Conservation (phyloP, 805 yeast species). For the Nakazawaea ambrosiae region DNA sequence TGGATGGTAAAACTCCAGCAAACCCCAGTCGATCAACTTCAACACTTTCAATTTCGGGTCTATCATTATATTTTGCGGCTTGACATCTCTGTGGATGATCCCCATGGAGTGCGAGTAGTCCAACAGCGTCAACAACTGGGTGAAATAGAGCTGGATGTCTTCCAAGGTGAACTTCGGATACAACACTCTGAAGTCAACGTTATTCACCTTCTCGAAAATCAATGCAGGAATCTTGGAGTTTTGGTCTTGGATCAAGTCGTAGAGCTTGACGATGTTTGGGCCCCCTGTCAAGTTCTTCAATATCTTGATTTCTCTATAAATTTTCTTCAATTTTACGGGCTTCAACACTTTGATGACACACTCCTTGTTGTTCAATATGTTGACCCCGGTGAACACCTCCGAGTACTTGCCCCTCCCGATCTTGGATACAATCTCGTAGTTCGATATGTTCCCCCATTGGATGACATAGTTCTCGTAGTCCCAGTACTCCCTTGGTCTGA, state of each 20-base stretch:
- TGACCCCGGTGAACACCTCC: conserved; percentile 85
- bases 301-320: conserved; percentile 84
- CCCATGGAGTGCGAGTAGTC: conserved; percentile 95
- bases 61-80: conserved; percentile 91
- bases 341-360: conserved; percentile 88
- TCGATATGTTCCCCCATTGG: conserved; percentile 79
- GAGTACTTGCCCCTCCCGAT: conserved; percentile 92
- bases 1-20: conserved; percentile 88
- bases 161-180: conserved; percentile 72
- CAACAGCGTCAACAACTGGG: conserved; percentile 72
- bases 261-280: conserved; percentile 66
- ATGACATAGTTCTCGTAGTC: conserved; percentile 66
- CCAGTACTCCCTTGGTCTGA: conserved; percentile 79
- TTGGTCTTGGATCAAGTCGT: conserved; percentile 85
- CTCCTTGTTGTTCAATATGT: conserved; percentile 49
- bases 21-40: conserved; percentile 89
- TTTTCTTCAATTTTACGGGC: conserved; percentile 90
- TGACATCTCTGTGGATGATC: conserved; percentile 90
- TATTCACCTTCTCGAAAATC: conserved; percentile 78
- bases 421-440: conserved; percentile 77
- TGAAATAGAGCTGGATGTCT: conserved; percentile 81
- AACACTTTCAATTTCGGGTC: conserved; percentile 60
- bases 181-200: conserved; percentile 78
- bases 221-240: conserved; percentile 82
- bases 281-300: conserved; percentile 81